Base-by-base conservation (phyloP, 1,284 basidiomycete genomes). In the Fistulina hepatica region DNA sequence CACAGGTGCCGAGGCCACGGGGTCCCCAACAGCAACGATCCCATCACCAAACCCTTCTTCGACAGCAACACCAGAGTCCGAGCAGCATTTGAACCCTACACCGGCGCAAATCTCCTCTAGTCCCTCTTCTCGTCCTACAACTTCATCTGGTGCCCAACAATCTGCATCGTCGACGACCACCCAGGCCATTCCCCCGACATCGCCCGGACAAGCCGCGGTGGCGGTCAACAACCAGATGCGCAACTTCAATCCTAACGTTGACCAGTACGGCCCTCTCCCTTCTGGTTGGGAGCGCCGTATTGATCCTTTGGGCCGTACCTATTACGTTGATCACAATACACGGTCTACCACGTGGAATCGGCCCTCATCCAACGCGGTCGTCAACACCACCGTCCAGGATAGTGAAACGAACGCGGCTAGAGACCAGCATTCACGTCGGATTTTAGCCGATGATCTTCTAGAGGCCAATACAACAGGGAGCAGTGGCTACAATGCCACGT, bases 271-370 rank as follows among this genome's bases (percentile, higher is more conserved):
- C 6, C 70, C 81, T 21, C 63, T 95, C 16, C 91, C 92, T 3
- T 56, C 65, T 22, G 89, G 90, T 4, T 95, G 91, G 91, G 91
- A 95, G 61, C 74, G 91, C 42, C 81, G 91, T 41, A 84, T 90
- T 39, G 91, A 95, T 60, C 88, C 91, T 42, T 72, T 93, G 21
- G 92, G 82, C 5, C 66, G 91, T 42, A 91, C 86, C 15, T 95
- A 95, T 59, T 95, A 89, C 51, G 86, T 90, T 36, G 86, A 90
- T 55, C 90, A 95, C 63, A 94, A 92, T 59, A 90, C 86, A 9
- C 78, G 92, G 39, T 83, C 83, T 5, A 95, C 91, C 8, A 94
- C 92, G 2, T 95, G 91, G 91, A 90, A 81, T 53, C 67, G 86
- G 23, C 81, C 73, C 24, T 76, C 71, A 15, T 53, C 63, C 8